Evolutionary conservation across 768 basidiomycete genomes (phyloP).

Genomic region (Pisolithus marmoratus): DNA sequence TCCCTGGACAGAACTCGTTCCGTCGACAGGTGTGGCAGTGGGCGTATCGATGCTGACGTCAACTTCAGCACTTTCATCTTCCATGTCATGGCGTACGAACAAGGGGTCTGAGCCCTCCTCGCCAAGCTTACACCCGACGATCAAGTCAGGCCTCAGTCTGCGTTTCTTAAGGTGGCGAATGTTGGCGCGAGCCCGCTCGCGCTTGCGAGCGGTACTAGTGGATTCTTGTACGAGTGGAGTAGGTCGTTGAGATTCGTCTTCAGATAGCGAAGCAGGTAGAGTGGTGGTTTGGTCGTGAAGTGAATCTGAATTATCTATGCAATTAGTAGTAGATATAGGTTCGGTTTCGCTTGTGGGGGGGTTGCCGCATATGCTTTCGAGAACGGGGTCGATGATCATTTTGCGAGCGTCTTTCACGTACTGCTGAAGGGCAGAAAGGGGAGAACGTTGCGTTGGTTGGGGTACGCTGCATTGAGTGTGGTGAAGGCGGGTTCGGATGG

Average conservation of each 20-base stretch:
- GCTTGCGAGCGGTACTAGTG: constrained; percentile 17
- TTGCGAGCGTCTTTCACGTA: constrained; percentile 50
- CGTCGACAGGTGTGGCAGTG: constrained; percentile 10
- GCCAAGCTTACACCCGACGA: constrained; percentile 27
- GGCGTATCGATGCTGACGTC: constrained; percentile 42
- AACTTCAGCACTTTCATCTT: constrained; percentile 57
- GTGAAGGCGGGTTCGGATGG: constrained; percentile 32
- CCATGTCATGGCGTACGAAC: constrained; percentile 50
- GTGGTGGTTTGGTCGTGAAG: constrained; percentile 15
- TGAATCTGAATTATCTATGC: constrained; percentile 17
- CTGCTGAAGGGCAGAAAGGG: constrained; percentile 50
- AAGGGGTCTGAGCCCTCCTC: constrained; percentile 35
- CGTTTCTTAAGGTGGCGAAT: constrained; percentile 53
- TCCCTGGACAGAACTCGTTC: constrained; percentile 2
- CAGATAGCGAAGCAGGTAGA: constrained; percentile 25
- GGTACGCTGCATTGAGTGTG: constrained; percentile 36
- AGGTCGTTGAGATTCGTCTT: constrained; percentile 15
- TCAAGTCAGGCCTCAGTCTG: constrained; percentile 32
- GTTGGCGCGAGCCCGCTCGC: constrained; percentile 45
- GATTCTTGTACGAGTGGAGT: constrained; percentile 14
- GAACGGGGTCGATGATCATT: constrained; percentile 44
- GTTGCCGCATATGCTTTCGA: constrained; percentile 18
- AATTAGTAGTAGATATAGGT: constrained; percentile 26
- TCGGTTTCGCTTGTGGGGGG: constrained; percentile 15
- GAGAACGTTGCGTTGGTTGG: constrained; percentile 34